These are phyloP conservation scores for Dactylorhiza incarnata DNA, from an alignment of 106 monocot genomes.

Conservation along the genomic window DNA sequence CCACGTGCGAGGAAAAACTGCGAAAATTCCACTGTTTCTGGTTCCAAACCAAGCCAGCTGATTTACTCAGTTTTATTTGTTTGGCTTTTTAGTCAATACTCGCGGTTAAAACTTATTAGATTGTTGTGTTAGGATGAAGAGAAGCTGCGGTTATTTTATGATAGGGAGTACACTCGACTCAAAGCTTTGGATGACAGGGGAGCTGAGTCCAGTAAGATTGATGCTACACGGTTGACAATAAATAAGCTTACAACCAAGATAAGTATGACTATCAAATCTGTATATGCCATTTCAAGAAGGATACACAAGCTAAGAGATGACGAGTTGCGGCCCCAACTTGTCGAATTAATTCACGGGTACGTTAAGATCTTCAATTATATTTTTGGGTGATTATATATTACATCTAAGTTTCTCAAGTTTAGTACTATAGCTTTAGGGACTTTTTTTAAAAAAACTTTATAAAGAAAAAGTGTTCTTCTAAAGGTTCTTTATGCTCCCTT, in stretches of 20 bases:
- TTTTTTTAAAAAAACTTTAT: background rate
- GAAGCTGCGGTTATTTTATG: conserved; percentile 54
- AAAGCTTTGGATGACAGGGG: conserved; percentile 66
- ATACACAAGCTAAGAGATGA: conserved; percentile 82
- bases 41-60: no score
- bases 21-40: no score
- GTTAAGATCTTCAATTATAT: background rate
- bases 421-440: background rate
- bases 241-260: conserved; percentile 41
- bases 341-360: conserved; percentile 61
- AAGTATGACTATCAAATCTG: conserved; percentile 55
- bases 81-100: background rate
- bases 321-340: conserved; percentile 53
- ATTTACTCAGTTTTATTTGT: background rate
- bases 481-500: background rate
- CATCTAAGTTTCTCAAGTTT: background rate
- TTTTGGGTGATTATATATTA: background rate
- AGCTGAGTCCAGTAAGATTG: conserved; percentile 61
- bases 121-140: conserved; percentile 70
- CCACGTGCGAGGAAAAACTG: no score
- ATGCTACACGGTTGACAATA: conserved; percentile 35
- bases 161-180: conserved; percentile 56
- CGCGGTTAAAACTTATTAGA: conserved; percentile 20
- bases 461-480: background rate
- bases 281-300: conserved; percentile 56